phyloP scores from a whole-genome alignment of 192 early-diverging fungal genomes.

The Coemansia sp. region DNA sequence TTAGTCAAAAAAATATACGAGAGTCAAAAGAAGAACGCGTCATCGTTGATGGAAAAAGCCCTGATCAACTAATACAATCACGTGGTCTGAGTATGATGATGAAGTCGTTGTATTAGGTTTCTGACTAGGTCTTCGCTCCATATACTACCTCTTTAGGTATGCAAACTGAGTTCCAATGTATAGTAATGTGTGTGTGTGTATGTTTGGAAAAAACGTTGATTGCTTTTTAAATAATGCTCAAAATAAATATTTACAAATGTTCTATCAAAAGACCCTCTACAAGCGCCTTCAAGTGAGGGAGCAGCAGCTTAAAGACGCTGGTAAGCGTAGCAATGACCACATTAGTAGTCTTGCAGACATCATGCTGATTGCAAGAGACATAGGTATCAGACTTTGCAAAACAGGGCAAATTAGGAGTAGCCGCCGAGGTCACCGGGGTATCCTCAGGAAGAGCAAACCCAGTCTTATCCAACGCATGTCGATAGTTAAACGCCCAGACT shows the following conservation, averaged over 20 bases:
- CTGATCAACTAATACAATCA: too few relatives aligned
- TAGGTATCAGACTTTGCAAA: slow-evolving; percentile 15
- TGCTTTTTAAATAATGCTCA: not conserved
- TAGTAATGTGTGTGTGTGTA: too few relatives aligned
- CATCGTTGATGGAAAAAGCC: not conserved
- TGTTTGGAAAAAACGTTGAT: too few relatives aligned
- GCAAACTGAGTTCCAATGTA: too few relatives aligned
- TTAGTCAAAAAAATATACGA: not conserved
- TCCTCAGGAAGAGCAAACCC: slow-evolving; percentile 8
- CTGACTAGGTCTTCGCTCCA: too few relatives aligned
- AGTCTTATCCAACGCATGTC: slow-evolving; percentile 17
- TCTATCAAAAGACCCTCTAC: slow-evolving; percentile 20
- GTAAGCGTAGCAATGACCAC: slow-evolving; percentile 64
- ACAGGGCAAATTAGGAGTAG: slow-evolving; percentile 20
- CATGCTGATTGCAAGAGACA: slow-evolving; percentile 56
- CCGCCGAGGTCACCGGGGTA: slow-evolving; percentile 31
- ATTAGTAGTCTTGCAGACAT: slow-evolving; percentile 57
- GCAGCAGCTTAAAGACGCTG: slow-evolving; percentile 58
- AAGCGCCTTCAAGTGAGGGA: slow-evolving; percentile 27
- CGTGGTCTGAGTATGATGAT: too few relatives aligned
- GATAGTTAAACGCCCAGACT: slow-evolving; percentile 59
- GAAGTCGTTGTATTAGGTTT: too few relatives aligned
- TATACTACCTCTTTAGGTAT: too few relatives aligned
- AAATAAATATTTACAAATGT: slow-evolving; percentile 12
- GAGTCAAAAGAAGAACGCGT: not conserved